Evolutionary conservation across 768 basidiomycete genomes (phyloP), one percentile per base, ranked within the genome.

Genomic region (Hypholoma fasciculare): DNA sequence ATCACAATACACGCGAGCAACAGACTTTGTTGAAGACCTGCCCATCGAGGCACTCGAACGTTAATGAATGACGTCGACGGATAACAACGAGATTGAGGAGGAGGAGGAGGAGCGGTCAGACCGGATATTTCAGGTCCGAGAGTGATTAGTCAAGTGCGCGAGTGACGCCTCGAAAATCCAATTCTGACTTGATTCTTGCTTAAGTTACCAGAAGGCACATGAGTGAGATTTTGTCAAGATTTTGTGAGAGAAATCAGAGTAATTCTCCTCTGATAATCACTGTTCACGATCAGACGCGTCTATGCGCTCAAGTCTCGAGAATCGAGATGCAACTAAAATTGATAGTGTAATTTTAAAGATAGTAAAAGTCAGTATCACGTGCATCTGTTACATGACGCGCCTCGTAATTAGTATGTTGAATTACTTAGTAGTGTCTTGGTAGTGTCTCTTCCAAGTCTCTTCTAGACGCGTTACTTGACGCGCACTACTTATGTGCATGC

Each of bases 1-100:
- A 75, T 95, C 89, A 54, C 89, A 74, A 70, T 97, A 97, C 42
- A 95, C 87, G 67, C 92, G 88, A 67, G 92, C 85, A 49, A 94
- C 88, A 49, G 91, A 93, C 73, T 89, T 89, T 52, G 84, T 80
- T 44, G 85, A 76, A 64, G 86, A 82, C 70, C 89, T 81, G 67
- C 86, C 88, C 90, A 91, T 90, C 62, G 9, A 9, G 2, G 30
- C 1, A 7, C 30, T 9, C 9, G 30, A 34, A 34, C 6, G 43
- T 56, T 44, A 55, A 50, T 47, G 60, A 49, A 34, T 34, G 30
- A 54, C 52, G 63, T 44, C 53, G 52, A 58, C 6, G 30, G 17
- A 16, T 12, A 12, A 16, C 65, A 61, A 62, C 52, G 53, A 57
- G 55, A 49, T 50, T 59, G 57, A 60, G 30, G 58, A 55, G 37